phyloP scores from a whole-genome alignment of 202 grass and related monocot species.

The Panicum hallii region DNA sequence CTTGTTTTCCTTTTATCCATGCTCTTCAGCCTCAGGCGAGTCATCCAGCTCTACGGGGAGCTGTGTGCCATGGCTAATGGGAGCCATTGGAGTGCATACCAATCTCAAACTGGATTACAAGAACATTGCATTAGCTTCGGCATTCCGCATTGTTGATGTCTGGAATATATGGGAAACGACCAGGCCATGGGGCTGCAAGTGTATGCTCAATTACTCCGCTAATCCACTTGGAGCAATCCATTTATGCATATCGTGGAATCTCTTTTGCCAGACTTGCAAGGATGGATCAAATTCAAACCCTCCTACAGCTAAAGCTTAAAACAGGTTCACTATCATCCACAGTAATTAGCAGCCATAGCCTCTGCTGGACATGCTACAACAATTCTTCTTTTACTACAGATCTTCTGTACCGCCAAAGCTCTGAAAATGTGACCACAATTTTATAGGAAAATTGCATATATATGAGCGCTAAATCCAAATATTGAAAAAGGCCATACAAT shows the following conservation, averaged over 20 bases:
- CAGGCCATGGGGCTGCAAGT: neutral
- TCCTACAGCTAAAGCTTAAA: conserved; percentile 13
- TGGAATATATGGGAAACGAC: conserved; percentile 27
- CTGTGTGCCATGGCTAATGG: neutral
- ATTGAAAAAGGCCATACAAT: conserved; percentile 25
- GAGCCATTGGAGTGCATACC: conserved; percentile 3
- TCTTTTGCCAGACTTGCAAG: conserved; percentile 28
- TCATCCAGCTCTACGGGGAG: conserved; percentile 22
- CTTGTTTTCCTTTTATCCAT: neutral
- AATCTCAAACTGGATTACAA: neutral
- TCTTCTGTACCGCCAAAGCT: conserved; percentile 29
- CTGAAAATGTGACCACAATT: conserved; percentile 40
- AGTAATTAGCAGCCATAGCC: conserved; percentile 28
- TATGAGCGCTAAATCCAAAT: conserved; percentile 26
- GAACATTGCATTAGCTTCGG: conserved; percentile 17
- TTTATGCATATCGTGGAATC: neutral
- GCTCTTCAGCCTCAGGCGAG: neutral
- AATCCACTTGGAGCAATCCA: conserved; percentile 22
- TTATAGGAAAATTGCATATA: conserved; percentile 19
- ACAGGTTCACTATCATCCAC: conserved; percentile 10
- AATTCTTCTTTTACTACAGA: conserved; percentile 23
- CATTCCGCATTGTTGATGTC: conserved; percentile 21
- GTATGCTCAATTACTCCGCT: conserved; percentile 9
- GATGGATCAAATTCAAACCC: conserved; percentile 34
- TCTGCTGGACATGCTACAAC: neutral